Evolutionary conservation across 441 rosid genomes (phyloP).

Genomic region (Erysimum cheiri): DNA sequence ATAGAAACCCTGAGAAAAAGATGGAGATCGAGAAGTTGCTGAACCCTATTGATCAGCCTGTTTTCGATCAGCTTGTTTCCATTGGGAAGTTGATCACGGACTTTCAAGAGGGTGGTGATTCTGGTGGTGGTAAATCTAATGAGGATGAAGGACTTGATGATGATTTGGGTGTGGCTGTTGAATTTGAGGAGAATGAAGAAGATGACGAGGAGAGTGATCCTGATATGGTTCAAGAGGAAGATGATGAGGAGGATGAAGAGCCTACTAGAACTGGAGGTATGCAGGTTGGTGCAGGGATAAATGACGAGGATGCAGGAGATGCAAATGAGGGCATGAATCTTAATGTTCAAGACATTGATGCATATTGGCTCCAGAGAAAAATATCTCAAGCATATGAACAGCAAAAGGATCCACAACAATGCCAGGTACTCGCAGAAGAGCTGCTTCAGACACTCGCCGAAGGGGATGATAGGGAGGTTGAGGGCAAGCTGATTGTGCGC

Average conservation of each 20-base stretch:
- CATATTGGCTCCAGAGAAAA: constrained; percentile 97
- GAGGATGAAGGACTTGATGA: constrained; percentile 90
- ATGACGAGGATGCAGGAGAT: constrained; percentile 77
- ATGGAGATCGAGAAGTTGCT: constrained; percentile 83
- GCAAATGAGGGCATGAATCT: constrained; percentile 73
- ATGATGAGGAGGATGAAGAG: constrained; percentile 83
- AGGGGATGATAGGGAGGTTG: constrained; percentile 87
- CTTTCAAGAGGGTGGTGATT: constrained; percentile 78
- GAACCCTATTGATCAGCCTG: constrained; percentile 52
- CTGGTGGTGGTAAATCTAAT: constrained; percentile 50
- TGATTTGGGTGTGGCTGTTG: constrained; percentile 92
- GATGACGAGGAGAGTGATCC: constrained; percentile 93
- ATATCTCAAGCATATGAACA: constrained; percentile 84
- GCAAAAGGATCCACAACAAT: constrained; percentile 81
- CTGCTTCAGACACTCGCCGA: constrained; percentile 84
- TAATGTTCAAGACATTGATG: constrained; percentile 94
- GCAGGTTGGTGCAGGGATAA: constrained; percentile 87
- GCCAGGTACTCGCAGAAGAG: constrained; percentile 92
- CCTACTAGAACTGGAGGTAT: constrained; percentile 63
- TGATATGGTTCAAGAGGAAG: constrained; percentile 84
- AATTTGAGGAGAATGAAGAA: constrained; percentile 87
- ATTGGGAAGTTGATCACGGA: constrained; percentile 83
- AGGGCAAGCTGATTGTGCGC: constrained; percentile 65
- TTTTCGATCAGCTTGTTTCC: constrained; percentile 83
- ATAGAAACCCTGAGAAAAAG: constrained; percentile 78